Conservation (phyloP, 768 basidiomycete genomes). For the Tylopilus cervinicoccineus region DNA sequence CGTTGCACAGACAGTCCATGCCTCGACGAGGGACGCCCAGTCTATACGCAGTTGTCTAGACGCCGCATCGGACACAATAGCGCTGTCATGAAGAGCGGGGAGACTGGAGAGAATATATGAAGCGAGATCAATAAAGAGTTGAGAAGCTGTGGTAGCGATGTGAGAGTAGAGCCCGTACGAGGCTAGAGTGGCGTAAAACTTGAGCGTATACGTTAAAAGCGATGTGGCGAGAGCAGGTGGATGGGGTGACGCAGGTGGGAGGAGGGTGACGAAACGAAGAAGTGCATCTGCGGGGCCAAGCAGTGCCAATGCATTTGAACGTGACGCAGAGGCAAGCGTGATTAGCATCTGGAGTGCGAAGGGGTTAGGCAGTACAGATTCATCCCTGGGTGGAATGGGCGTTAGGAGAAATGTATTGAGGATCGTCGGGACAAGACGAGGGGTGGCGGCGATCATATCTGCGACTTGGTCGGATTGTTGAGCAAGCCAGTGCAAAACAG, state of each 20-base stretch:
- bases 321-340: conserved; percentile 58
- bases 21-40: conserved; percentile 58
- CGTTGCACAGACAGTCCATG: conserved; percentile 81
- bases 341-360: conserved; percentile 54
- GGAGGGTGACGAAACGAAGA: conserved; percentile 64
- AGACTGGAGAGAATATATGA: conserved; percentile 39
- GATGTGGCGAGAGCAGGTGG: conserved; percentile 33
- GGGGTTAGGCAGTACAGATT: conserved; percentile 35
- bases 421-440: conserved; percentile 48
- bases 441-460: conserved; percentile 45
- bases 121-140: conserved; percentile 51
- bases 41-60: conserved; percentile 35
- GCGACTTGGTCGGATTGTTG: conserved; percentile 54
- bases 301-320: conserved; percentile 59
- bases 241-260: conserved; percentile 46
- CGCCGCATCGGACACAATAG: background rate
- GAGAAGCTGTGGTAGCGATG: conserved; percentile 56
- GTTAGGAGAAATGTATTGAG: conserved; percentile 56
- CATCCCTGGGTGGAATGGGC: conserved; percentile 40
- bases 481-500: conserved; percentile 57
- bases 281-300: conserved; percentile 58
- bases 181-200: conserved; percentile 61
- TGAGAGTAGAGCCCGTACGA: conserved; percentile 77
- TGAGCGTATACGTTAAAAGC: conserved; percentile 56
- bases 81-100: conserved; percentile 17